Evolutionary conservation across 2,329 filamentous ascomycete genomes (phyloP).

Genomic region (Metarhizium humberi): DNA sequence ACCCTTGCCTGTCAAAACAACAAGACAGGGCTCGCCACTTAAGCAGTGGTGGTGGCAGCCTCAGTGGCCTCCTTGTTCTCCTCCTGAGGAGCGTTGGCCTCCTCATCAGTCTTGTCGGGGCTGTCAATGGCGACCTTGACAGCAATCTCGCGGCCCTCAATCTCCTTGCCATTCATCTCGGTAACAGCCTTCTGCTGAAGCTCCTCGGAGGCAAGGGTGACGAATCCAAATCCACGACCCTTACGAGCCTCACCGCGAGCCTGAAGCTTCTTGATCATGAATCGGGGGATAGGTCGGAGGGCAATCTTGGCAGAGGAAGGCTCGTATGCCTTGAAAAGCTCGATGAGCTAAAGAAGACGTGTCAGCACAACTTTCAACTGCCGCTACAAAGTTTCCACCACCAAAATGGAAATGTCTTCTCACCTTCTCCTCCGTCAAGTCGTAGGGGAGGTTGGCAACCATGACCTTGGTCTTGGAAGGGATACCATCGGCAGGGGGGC

Average conservation of each 20-base stretch:
- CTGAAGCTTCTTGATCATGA: constrained; percentile 99
- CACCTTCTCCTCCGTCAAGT: constrained; percentile 96
- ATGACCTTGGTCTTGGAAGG: constrained; percentile 99
- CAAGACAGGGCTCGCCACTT: constrained; percentile 11
- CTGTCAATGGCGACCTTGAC: constrained; percentile 99
- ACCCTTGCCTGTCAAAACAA: constrained; percentile 5
- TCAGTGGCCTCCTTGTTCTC: constrained; percentile 26
- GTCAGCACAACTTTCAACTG: background rate
- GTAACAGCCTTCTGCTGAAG: constrained; percentile 91
- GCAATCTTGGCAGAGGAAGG: constrained; percentile 96
- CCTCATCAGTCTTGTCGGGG: constrained; percentile 90
- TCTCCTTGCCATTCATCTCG: constrained; percentile 99
- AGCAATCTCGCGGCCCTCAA: constrained; percentile 96
- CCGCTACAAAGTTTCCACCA: constrained; percentile 6
- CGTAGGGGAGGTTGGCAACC: constrained; percentile 98
- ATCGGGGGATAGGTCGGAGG: constrained; percentile 93
- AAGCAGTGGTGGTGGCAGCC: constrained; percentile 20
- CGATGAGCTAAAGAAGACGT: constrained; percentile 65
- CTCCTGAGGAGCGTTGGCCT: constrained; percentile 52
- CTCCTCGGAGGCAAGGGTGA: constrained; percentile 91
- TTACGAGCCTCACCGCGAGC: constrained; percentile 96
- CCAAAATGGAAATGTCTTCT: constrained; percentile 13
- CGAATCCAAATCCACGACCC: constrained; percentile 97
- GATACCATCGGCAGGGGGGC: constrained; percentile 92
- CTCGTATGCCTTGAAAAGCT: constrained; percentile 88